Base-by-base conservation (phyloP, 108 stramenopile genomes). In the Seminavis robusta region DNA sequence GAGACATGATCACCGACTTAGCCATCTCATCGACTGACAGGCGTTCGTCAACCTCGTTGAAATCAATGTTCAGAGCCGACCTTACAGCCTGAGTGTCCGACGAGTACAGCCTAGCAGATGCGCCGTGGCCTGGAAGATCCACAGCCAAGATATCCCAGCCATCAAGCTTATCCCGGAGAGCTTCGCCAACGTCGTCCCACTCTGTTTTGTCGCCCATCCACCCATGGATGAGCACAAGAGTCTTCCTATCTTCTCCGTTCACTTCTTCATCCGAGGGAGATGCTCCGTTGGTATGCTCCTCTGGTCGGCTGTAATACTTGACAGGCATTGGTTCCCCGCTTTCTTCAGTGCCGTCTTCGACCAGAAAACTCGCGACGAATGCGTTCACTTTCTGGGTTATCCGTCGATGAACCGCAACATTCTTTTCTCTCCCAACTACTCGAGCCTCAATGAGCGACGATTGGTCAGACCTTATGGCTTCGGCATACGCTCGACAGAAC, bases 151-250 rank as follows among this genome's bases (percentile, higher is more conserved):
- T 67, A 28, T 69, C 68, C 88, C 88, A 90, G 19, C 77, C 71
- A n/a, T 42, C 45, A 28, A 91, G 34, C 36, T 51, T 47, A 20
- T 58, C 13, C 13, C 54, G 26, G 33, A 91, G 42, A 2, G 16
- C 11, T 33, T 47, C 36, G 15, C 34, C 80, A 46, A 80, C 73
- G 6, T 48, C 66, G 59, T 88, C 76, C 86, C 86, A 92, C 30
- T 92, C 91, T 25, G 74, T 61, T 38, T 82, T 83, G 39, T 85
- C 83, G 3, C 92, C 92, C 88, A 93, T 83, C 85, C 85, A 93
- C 33, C 92, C 92, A 65, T 93, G 92, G 27, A 93, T 42, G 4
- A 93, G 62, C 4, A 93, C 64, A 0, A 93, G 39, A 28, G 79
- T 86, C 63, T 84, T 84, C 16, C 27, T 16, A 24, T 33, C 31